Evolutionary conservation across 352 stramenopile genomes (phyloP).

Genomic region (Pilasporangium apinafurcum): DNA sequence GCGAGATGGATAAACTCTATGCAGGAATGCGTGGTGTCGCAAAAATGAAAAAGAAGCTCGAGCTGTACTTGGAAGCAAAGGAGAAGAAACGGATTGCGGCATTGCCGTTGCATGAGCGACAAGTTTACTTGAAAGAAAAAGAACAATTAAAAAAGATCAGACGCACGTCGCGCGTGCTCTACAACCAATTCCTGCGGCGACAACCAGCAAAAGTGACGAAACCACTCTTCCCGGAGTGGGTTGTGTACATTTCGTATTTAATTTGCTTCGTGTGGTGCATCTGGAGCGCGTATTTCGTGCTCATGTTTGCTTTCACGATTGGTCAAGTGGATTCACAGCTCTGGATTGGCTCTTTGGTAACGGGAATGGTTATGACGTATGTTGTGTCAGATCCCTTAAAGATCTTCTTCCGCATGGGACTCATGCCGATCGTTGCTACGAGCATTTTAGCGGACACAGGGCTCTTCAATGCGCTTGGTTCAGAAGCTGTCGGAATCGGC

Average conservation of each 20-base stretch:
- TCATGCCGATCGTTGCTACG: conserved; percentile 58
- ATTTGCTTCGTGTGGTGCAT: conserved; percentile 45
- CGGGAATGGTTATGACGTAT: conserved; percentile 46
- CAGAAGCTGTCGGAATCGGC: conserved; percentile 37
- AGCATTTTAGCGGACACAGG: conserved; percentile 43
- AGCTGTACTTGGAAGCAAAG: conserved; percentile 31
- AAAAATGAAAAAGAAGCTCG: conserved; percentile 53
- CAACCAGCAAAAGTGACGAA: conserved; percentile 38
- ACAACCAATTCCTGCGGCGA: conserved; percentile 59
- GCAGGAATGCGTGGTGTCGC: conserved; percentile 34
- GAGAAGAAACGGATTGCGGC: conserved; percentile 26
- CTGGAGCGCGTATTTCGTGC: conserved; percentile 61
- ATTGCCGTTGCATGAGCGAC: conserved; percentile 50
- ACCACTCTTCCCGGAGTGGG: conserved; percentile 67
- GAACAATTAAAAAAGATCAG: conserved; percentile 59
- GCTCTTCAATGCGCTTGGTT: conserved; percentile 44
- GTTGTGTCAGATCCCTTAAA: conserved; percentile 60
- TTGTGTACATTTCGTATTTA: conserved; percentile 63
- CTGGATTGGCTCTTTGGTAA: conserved; percentile 55
- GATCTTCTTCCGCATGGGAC: conserved; percentile 62
- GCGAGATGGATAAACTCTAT: conserved; percentile 35
- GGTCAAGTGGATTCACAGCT: conserved; percentile 49
- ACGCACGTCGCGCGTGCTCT: conserved; percentile 56
- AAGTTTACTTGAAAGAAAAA: conserved; percentile 51
- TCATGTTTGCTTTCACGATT: conserved; percentile 67